These are phyloP conservation scores for Aureoboletus auriporus DNA, from an alignment of 768 basidiomycete species.

Conservation along the genomic window DNA sequence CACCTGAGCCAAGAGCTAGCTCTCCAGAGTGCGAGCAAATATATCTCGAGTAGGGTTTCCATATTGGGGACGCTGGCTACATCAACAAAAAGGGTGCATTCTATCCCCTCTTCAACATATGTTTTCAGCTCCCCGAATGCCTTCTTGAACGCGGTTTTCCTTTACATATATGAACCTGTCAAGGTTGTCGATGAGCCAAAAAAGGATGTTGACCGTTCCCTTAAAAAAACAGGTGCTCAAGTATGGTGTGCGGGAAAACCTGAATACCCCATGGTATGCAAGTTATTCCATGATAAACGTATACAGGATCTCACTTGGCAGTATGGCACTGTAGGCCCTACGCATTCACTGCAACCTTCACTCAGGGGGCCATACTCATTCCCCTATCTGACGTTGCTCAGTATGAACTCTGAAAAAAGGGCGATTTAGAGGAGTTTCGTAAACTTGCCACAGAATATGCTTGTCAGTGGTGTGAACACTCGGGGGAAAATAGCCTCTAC, in stretches of 20 bases:
- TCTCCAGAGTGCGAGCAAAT: constrained; percentile 10
- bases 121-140: constrained; percentile 18
- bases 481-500: not conserved
- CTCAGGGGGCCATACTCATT: constrained; percentile 3
- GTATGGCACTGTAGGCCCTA: not conserved
- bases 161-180: no score
- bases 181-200: no score
- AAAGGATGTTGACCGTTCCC: not conserved
- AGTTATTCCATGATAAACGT: not conserved
- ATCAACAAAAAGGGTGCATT: constrained; percentile 26
- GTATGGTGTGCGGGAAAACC: not conserved
- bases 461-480: not conserved
- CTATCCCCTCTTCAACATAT: constrained; percentile 32
- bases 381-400: not conserved
- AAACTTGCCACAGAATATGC: not conserved
- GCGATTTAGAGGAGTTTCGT: not conserved
- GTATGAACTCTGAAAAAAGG: not conserved
- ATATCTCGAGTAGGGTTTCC: constrained; percentile 22
- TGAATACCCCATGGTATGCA: not conserved
- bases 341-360: not conserved
- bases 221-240: not conserved
- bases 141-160: not conserved
- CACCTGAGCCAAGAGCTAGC: constrained; percentile 20
- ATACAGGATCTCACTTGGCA: not conserved
- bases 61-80: constrained; percentile 34